phyloP scores from a whole-genome alignment of 1,139 yeast species.

The Zygotorulaspora mrakii region DNA sequence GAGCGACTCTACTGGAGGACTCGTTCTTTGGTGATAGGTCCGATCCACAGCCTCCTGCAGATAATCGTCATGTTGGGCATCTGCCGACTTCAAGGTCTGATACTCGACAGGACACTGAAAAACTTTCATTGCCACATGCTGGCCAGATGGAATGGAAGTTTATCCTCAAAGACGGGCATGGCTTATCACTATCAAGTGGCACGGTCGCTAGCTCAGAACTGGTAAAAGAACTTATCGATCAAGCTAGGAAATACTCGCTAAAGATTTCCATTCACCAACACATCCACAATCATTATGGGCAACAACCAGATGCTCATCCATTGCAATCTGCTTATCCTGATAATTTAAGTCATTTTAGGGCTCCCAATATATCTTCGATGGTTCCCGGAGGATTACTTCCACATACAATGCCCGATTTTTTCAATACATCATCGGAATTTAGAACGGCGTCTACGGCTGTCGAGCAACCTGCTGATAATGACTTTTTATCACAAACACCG shows the following conservation, averaged over 20 bases:
- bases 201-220: conserved; percentile 48
- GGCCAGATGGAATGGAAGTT: conserved; percentile 42
- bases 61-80: conserved; percentile 2
- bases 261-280: conserved; percentile 80
- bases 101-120: conserved; percentile 5
- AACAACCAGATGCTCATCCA: conserved; percentile 9
- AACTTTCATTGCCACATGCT: conserved; percentile 3
- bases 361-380: conserved; percentile 6
- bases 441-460: conserved; percentile 9
- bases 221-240: conserved; percentile 54
- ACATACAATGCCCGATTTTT: conserved; percentile 7
- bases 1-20: background rate
- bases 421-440: conserved; percentile 12
- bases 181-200: conserved; percentile 44
- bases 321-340: conserved; percentile 9
- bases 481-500: conserved; percentile 26
- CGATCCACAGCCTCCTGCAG: background rate
- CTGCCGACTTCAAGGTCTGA: conserved; percentile 1
- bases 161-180: conserved; percentile 39
- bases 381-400: conserved; percentile 6
- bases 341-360: conserved; percentile 4
- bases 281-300: conserved; percentile 53
- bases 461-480: conserved; percentile 14
- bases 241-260: conserved; percentile 59
- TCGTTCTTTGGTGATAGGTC: background rate